Evolutionary conservation across 768 basidiomycete genomes (phyloP).

Genomic region (Tephrocybe sp.): DNA sequence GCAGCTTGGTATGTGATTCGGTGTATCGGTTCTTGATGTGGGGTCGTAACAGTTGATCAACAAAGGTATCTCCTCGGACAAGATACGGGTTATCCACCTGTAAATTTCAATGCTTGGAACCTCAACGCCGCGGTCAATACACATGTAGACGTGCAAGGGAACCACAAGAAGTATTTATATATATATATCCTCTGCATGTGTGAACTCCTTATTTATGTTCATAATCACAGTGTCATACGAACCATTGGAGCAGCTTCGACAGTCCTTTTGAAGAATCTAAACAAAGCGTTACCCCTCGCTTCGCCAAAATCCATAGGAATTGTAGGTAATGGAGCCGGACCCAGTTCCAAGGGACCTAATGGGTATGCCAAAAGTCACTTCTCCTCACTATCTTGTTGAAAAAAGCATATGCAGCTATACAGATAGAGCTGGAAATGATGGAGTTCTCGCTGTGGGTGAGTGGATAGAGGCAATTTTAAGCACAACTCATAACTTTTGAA

Average conservation of each 20-base stretch:
- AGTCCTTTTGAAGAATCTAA: conserved; percentile 60
- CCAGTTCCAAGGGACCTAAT: conserved; percentile 53
- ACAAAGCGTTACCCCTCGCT: conserved; percentile 42
- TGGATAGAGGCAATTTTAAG: conserved; percentile 22
- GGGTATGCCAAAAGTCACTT: conserved; percentile 28
- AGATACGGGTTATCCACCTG: conserved; percentile 39
- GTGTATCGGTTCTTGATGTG: neutral
- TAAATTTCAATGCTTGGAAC: conserved; percentile 61
- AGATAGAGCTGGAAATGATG: conserved; percentile 55
- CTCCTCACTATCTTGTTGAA: neutral
- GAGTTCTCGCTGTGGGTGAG: conserved; percentile 63
- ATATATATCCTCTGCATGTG: neutral
- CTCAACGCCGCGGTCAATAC: conserved; percentile 31
- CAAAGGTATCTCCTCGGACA: conserved; percentile 42
- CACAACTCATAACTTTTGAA: neutral
- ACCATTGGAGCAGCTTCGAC: conserved; percentile 60
- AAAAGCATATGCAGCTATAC: conserved; percentile 32
- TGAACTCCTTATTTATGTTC: neutral
- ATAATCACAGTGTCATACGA: conserved; percentile 44
- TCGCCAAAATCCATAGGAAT: conserved; percentile 48
- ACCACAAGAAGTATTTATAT: conserved; percentile 44
- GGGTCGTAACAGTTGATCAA: conserved; percentile 22
- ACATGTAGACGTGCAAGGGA: conserved; percentile 55
- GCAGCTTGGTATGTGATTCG: conserved; percentile 36
- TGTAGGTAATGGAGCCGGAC: conserved; percentile 58